Evolutionary conservation across 1,139 yeast species (phyloP).

Genomic region (Magnusiomyces suaveolens): DNA sequence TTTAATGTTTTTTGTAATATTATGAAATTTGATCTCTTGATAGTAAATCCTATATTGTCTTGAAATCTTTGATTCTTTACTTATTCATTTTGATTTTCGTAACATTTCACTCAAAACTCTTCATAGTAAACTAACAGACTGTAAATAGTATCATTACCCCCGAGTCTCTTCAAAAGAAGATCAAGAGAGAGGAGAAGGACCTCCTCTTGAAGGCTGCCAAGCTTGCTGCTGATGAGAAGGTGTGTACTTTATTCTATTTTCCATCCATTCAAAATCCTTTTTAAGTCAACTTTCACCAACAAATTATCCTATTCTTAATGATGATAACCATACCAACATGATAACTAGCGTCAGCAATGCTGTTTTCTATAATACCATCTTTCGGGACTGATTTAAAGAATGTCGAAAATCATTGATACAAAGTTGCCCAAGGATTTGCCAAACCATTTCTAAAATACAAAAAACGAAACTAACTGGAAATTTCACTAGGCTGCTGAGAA

Average conservation of each 20-base stretch:
- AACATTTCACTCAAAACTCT: background rate
- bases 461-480: background rate
- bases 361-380: constrained; percentile 97
- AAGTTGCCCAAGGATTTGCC: too few relatives aligned
- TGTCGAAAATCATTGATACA: too few relatives aligned
- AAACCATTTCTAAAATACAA: too few relatives aligned
- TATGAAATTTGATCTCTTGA: too few relatives aligned
- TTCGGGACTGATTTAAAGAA: constrained; percentile 78
- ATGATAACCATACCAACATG: constrained; percentile 17
- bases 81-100: background rate
- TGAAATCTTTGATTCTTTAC: too few relatives aligned
- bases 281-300: background rate
- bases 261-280: background rate
- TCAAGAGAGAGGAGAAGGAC: constrained; percentile 51
- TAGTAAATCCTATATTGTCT: too few relatives aligned
- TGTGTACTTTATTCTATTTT: constrained; percentile 37
- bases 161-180: constrained; percentile 93
- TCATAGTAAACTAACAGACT: background rate
- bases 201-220: constrained; percentile 77
- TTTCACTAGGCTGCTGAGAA: constrained; percentile 6
- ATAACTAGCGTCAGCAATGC: constrained; percentile 48
- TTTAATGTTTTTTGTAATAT: too few relatives aligned
- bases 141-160: constrained; percentile 43
- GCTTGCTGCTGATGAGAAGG: constrained; percentile 87
- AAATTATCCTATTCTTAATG: constrained; percentile 10